A percentile compares a stretch with the other conserved stretches of the same genome.
Conservation (phyloP, 768 basidiomycete species). For the Trametes punicea region DNA sequence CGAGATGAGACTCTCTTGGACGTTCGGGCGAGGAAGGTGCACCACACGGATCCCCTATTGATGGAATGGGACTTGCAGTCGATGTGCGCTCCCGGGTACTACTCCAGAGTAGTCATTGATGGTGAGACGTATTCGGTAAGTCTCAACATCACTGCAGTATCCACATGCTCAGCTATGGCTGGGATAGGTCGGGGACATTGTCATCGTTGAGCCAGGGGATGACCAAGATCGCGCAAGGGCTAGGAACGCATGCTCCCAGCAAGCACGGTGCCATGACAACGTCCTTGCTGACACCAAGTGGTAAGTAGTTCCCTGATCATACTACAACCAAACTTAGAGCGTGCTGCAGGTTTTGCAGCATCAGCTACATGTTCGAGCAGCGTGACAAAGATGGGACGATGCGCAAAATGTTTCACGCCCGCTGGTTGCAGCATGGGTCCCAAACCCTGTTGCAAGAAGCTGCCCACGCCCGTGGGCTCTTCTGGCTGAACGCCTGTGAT, state of each 20-base stretch:
- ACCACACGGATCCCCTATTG: constrained; percentile 27
- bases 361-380: constrained; percentile 57
- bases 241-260: constrained; percentile 37
- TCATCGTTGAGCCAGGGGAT: constrained; percentile 59
- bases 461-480: constrained; percentile 60
- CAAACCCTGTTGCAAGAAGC: constrained; percentile 66
- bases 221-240: constrained; percentile 43
- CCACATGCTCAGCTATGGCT: background rate
- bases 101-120: constrained; percentile 50
- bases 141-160: background rate
- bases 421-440: constrained; percentile 67
- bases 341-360: constrained; percentile 60
- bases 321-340: background rate
- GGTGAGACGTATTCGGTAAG: constrained; percentile 53
- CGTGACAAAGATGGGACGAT: background rate
- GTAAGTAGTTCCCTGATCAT: constrained; percentile 38
- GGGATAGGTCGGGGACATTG: constrained; percentile 56
- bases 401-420: constrained; percentile 60
- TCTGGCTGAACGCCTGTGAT: constrained; percentile 53
- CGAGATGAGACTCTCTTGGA: background rate
- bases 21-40: background rate
- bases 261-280: constrained; percentile 46
- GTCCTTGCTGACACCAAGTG: constrained; percentile 56
- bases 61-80: constrained; percentile 35
- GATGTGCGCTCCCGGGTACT: constrained; percentile 33